A percentile compares a stretch with the other conserved stretches of the same genome.
These are phyloP conservation scores for Collybia sordida DNA, from an alignment of 768 basidiomycete genomes.

Conservation along the genomic window DNA sequence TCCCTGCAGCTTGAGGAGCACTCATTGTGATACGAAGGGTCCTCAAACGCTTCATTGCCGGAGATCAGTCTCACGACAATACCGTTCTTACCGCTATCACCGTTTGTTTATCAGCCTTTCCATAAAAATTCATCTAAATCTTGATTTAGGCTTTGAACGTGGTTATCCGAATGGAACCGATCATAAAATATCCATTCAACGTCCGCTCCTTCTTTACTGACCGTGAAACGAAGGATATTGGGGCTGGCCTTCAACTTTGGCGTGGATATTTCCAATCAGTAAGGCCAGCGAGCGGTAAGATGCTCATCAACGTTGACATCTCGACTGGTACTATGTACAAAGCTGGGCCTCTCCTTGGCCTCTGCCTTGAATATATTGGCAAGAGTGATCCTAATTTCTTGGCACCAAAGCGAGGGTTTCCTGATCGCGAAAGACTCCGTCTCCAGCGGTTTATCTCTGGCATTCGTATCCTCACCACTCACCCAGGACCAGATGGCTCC, in stretches of 20 bases:
- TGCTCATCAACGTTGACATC: constrained; percentile 71
- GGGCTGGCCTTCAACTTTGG: constrained; percentile 60
- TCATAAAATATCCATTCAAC: constrained; percentile 65
- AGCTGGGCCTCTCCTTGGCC: constrained; percentile 48
- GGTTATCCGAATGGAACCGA: constrained; percentile 70
- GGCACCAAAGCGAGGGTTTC: constrained; percentile 42
- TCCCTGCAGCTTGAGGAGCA: too few species aligned
- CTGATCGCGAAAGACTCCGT: constrained; percentile 54
- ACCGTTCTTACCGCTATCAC: constrained; percentile 65
- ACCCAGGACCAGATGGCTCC: constrained; percentile 29
- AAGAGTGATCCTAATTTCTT: constrained; percentile 29
- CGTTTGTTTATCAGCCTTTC: constrained; percentile 27
- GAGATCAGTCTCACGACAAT: constrained; percentile 65
- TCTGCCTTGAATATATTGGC: constrained; percentile 53
- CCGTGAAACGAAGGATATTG: constrained; percentile 48
- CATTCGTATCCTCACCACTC: constrained; percentile 45
- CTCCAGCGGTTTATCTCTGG: constrained; percentile 58
- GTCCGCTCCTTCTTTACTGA: constrained; percentile 73
- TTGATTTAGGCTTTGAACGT: constrained; percentile 60
- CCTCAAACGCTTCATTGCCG: constrained; percentile 54
- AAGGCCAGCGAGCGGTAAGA: constrained; percentile 56
- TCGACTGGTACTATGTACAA: constrained; percentile 74
- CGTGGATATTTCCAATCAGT: constrained; percentile 75
- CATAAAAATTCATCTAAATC: not conserved
- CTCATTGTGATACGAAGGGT: constrained; percentile 35